Conservation (phyloP, 148 eudicot genomes). For the Gaultheria prostrata region DNA sequence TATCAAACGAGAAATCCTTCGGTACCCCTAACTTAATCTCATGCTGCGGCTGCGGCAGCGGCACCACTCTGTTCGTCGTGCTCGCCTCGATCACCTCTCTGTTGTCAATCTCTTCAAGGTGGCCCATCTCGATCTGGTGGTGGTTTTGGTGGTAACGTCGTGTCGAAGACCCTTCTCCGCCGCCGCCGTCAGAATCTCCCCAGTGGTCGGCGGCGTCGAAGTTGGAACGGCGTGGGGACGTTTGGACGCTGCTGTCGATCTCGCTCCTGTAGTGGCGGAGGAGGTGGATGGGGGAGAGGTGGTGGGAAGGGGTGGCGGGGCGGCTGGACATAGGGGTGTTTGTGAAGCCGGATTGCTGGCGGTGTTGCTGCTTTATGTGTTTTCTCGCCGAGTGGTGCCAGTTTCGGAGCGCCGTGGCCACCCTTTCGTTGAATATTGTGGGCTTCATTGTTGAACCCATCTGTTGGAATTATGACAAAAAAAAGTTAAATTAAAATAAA, state of each 20-base stretch:
- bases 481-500: neutral
- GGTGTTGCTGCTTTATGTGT: constrained; percentile 29
- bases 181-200: constrained; percentile 18
- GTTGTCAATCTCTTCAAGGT: neutral
- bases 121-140: constrained; percentile 6
- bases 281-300: constrained; percentile 35
- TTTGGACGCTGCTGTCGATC: constrained; percentile 22
- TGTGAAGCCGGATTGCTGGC: constrained; percentile 6
- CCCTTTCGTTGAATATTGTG: constrained; percentile 43
- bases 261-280: constrained; percentile 30
- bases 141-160: neutral
- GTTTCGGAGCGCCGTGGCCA: constrained; percentile 29
- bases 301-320: constrained; percentile 28
- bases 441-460: constrained; percentile 58
- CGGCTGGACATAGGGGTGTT: constrained; percentile 36
- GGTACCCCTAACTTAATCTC: constrained; percentile 5
- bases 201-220: constrained; percentile 16
- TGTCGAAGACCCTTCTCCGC: neutral
- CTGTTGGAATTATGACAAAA: constrained; percentile 16
- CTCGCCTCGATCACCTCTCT: neutral
- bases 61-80: neutral
- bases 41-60: constrained; percentile 11
- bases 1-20: constrained; percentile 22
- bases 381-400: constrained; percentile 51
- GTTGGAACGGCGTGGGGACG: constrained; percentile 23